phyloP scores from a whole-genome alignment of 208 protist species.

The Trypanosoma rangeli region DNA sequence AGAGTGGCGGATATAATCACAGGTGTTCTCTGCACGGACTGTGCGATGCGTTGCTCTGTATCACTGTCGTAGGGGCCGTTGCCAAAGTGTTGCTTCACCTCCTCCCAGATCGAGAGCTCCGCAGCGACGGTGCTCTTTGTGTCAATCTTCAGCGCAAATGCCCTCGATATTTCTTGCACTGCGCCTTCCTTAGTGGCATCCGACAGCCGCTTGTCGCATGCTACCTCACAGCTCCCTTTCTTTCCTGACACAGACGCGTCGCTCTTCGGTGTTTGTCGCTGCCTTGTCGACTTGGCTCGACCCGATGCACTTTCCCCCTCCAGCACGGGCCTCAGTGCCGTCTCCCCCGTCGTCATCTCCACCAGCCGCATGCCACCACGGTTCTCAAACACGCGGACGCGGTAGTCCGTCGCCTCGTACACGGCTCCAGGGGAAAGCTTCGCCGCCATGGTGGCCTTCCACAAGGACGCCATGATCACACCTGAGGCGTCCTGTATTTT shows the following conservation, averaged over 20 bases:
- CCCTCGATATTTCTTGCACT: slow-evolving; percentile 23
- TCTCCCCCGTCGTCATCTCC: slow-evolving; percentile 44
- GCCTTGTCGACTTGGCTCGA: neutral
- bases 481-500: slow-evolving; percentile 73
- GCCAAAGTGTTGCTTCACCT: slow-evolving; percentile 86
- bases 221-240: neutral
- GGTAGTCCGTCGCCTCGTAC: slow-evolving; percentile 52
- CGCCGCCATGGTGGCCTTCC: slow-evolving; percentile 31
- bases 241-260: neutral
- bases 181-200: neutral
- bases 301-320: neutral
- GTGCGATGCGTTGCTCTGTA: slow-evolving; percentile 60
- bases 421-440: slow-evolving; percentile 39
- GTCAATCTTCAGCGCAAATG: slow-evolving; percentile 78
- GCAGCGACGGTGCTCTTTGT: slow-evolving; percentile 83
- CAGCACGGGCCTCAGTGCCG: slow-evolving; percentile 3
- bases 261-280: neutral
- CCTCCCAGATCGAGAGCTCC: slow-evolving; percentile 80
- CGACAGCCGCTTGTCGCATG: neutral
- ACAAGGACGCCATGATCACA: slow-evolving; percentile 63
- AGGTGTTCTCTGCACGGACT: slow-evolving; percentile 65
- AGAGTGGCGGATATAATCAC: slow-evolving; percentile 73
- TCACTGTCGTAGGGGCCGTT: slow-evolving; percentile 66
- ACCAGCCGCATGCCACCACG: slow-evolving; percentile 63
- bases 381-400: slow-evolving; percentile 58